A percentile compares a stretch with the other conserved stretches of the same genome.
Conservation (phyloP, 805 yeast species). For the Clavispora carvajalis region DNA sequence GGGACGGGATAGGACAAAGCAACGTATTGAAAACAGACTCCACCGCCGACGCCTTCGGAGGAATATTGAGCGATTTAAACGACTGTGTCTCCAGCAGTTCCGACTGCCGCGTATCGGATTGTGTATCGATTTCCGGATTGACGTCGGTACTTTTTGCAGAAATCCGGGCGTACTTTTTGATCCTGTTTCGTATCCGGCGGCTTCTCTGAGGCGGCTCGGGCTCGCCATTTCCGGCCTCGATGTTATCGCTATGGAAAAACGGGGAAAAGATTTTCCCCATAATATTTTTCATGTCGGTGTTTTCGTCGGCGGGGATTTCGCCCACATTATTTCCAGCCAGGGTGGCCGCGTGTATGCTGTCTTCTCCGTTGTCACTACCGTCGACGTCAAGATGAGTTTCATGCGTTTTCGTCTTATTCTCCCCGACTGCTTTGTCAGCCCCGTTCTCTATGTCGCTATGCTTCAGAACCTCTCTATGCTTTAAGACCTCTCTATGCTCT, state of each 20-base stretch:
- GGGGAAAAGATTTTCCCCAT: conserved; percentile 11
- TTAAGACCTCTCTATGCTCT: no score
- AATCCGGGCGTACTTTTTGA: conserved; percentile 13
- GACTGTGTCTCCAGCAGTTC: conserved; percentile 1
- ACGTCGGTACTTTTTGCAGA: conserved; percentile 17
- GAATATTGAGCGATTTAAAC: conserved; percentile 28
- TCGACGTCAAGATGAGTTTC: neutral
- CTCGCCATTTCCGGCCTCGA: neutral
- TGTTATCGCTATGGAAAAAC: conserved; percentile 4
- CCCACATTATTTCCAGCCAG: conserved; percentile 18
- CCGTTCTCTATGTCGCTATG: no score
- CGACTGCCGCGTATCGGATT: neutral
- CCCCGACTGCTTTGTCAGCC: no score
- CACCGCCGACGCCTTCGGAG: conserved; percentile 40
- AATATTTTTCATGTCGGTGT: conserved; percentile 8
- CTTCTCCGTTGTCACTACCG: neutral
- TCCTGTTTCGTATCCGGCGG: conserved; percentile 3
- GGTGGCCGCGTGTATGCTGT: neutral
- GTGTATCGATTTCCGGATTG: neutral
- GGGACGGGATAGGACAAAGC: conserved; percentile 36
- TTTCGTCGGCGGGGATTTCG: conserved; percentile 26
- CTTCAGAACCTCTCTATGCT: no score
- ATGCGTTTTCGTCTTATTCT: neutral
- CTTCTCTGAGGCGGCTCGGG: neutral
- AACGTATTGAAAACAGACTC: conserved; percentile 38